Conservation (phyloP, 805 yeast species). For the Barnettozyma sp. region DNA sequence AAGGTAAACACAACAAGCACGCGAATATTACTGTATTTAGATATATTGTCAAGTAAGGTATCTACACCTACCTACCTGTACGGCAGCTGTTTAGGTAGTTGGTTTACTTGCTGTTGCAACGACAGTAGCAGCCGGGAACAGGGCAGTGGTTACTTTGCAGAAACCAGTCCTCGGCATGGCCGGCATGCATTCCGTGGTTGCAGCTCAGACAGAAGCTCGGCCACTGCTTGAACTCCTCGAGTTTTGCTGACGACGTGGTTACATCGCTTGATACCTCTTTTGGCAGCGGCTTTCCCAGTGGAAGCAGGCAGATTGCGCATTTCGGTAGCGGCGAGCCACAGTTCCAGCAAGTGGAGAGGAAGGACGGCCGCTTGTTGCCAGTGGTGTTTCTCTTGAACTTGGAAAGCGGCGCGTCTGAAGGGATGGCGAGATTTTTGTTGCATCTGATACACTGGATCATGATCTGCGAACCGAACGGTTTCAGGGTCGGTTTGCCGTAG, state of each 20-base stretch:
- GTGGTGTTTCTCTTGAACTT: constrained; percentile 10
- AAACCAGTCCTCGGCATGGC: constrained; percentile 96
- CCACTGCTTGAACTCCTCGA: constrained; percentile 58
- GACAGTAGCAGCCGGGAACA: constrained; percentile 86
- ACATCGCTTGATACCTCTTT: constrained; percentile 14
- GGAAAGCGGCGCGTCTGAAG: constrained; percentile 11
- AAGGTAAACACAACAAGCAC: constrained; percentile 11
- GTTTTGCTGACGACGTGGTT: constrained; percentile 14
- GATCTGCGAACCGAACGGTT: constrained; percentile 63
- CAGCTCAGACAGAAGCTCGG: constrained; percentile 87
- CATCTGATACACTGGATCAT: constrained; percentile 78
- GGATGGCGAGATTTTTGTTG: constrained; percentile 57
- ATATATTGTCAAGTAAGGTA: no score
- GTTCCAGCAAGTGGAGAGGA: constrained; percentile 52
- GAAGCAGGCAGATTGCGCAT: constrained; percentile 80
- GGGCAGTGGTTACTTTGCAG: constrained; percentile 83
- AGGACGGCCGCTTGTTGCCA: constrained; percentile 6
- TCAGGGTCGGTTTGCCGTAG: constrained; percentile 40
- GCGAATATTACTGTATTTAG: constrained; percentile 9
- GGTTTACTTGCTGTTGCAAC: constrained; percentile 55
- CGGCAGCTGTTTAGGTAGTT: background rate
- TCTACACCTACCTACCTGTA: no score
- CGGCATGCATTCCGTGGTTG: constrained; percentile 91
- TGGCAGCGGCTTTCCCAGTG: constrained; percentile 65
- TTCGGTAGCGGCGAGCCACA: constrained; percentile 86